Evolutionary conservation across 768 basidiomycete species (phyloP).

Genomic region (Lactarius vividus): DNA sequence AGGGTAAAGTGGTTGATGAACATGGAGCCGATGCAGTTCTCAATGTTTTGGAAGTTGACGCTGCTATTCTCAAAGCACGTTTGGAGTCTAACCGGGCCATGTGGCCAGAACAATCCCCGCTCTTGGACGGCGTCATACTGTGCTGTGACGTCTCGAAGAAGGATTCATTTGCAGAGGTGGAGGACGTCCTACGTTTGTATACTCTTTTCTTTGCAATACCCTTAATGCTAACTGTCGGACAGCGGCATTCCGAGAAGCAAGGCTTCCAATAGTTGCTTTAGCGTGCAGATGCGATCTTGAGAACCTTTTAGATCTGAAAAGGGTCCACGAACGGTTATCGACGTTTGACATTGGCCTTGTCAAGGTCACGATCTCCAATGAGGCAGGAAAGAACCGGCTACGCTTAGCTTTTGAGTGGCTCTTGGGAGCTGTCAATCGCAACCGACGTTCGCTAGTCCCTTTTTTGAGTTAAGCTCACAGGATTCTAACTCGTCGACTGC

Average conservation of each 20-base stretch:
- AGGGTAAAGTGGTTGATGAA: slow-evolving; percentile 35
- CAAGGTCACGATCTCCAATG: slow-evolving; percentile 58
- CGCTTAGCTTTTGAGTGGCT: slow-evolving; percentile 71
- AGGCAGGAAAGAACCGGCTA: slow-evolving; percentile 68
- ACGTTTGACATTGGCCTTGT: slow-evolving; percentile 75
- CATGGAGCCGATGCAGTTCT: slow-evolving; percentile 27
- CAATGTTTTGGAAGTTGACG: slow-evolving; percentile 36
- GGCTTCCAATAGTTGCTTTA: slow-evolving; percentile 68
- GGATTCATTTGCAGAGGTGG: slow-evolving; percentile 63
- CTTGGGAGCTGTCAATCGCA: slow-evolving; percentile 54
- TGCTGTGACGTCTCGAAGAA: slow-evolving; percentile 76
- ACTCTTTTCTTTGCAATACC: background rate
- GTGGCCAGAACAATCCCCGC: slow-evolving; percentile 56
- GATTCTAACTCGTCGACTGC: slow-evolving; percentile 2
- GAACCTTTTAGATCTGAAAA: slow-evolving; percentile 54
- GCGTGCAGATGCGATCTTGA: slow-evolving; percentile 84
- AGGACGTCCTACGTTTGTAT: slow-evolving; percentile 69
- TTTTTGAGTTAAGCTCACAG: background rate
- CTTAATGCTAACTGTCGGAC: slow-evolving; percentile 21
- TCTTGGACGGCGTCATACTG: slow-evolving; percentile 74
- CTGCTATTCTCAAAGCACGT: slow-evolving; percentile 35
- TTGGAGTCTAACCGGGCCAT: slow-evolving; percentile 31
- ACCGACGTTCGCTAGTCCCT: slow-evolving; percentile 17
- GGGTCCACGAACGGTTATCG: slow-evolving; percentile 48
- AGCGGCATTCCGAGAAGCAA: slow-evolving; percentile 60